phyloP scores from a whole-genome alignment of 139 green algal species.

The Zygnema cylindricum region DNA sequence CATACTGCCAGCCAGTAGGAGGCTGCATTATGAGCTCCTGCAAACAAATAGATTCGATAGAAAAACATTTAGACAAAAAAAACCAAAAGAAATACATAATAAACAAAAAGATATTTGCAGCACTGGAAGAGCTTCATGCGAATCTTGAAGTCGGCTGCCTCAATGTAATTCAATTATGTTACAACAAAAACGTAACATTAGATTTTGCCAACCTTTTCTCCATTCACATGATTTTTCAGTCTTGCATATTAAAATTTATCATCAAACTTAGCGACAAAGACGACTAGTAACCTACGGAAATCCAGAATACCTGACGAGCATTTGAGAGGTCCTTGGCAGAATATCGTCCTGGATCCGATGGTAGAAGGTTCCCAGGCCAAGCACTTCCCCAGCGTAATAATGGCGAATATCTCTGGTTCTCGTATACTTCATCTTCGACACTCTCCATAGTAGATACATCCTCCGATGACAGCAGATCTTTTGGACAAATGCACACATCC shows the following conservation, averaged over 20 bases:
- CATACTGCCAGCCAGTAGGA: slow-evolving; percentile 77
- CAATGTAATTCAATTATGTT: no score
- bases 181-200: no score
- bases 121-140: no score
- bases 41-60: no score
- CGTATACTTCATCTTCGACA: slow-evolving; percentile 82
- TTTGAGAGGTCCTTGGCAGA: slow-evolving; percentile 57
- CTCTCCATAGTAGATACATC: not conserved
- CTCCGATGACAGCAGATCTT: slow-evolving; percentile 8
- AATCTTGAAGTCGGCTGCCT: no score
- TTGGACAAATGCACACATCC: slow-evolving; percentile 64
- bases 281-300: no score
- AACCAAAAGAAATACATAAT: no score
- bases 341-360: slow-evolving; percentile 72
- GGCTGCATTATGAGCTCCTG: slow-evolving; percentile 1
- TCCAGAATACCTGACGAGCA: not conserved
- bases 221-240: not conserved
- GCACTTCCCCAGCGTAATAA: slow-evolving; percentile 65
- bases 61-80: no score
- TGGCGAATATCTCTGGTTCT: slow-evolving; percentile 83
- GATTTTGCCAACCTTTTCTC: not conserved
- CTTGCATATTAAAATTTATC: not conserved
- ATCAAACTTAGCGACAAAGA: no score
- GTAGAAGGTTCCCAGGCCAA: slow-evolving; percentile 66
- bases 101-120: no score